Conservation (phyloP, 306 rosid genomes). For the Malus domestica region ASM211411v1 NC_041794.1:6556001-6556500, state of each 20-base stretch:
- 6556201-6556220: slow-evolving; percentile 52
- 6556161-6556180: slow-evolving; percentile 54
- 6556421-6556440: slow-evolving; percentile 64
- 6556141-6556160: background rate
- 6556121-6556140: background rate
- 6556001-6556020: background rate
- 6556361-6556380: slow-evolving; percentile 4
- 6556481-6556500: slow-evolving; percentile 87
- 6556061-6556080: background rate
- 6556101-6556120: background rate
- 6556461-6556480: slow-evolving; percentile 81
- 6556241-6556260: slow-evolving; percentile 61
- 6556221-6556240: slow-evolving; percentile 39
- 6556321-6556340: background rate
- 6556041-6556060: background rate
- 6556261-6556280: slow-evolving; percentile 72
- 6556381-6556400: slow-evolving; percentile 59
- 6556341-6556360: slow-evolving; percentile 12
- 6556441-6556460: slow-evolving; percentile 93
- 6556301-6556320: slow-evolving; percentile 29
- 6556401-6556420: slow-evolving; percentile 77
- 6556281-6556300: slow-evolving; percentile 84
- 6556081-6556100: background rate
- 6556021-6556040: background rate
- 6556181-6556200: slow-evolving; percentile 39